Percentiles rank a stretch among this genome's conserved stretches.
Evolutionary conservation across 2,329 filamentous ascomycete species (phyloP).

Genomic region (Claviceps digitariae): DNA sequence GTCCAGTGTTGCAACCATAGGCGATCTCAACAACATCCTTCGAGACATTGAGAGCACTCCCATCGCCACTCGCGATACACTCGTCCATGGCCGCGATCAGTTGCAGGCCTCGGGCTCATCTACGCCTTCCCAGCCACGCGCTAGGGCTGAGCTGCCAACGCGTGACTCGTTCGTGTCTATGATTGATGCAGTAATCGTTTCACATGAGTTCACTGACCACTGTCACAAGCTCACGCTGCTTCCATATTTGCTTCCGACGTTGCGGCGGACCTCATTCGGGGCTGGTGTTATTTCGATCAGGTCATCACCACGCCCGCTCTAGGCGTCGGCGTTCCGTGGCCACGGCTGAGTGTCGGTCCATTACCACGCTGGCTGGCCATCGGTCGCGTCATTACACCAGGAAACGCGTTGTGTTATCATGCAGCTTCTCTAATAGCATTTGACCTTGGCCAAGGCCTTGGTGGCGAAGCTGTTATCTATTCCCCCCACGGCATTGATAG

Average conservation of each 20-base stretch:
- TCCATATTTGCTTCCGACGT: constrained; percentile 47
- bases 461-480: constrained; percentile 45
- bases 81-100: not conserved
- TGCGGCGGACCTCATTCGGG: constrained; percentile 40
- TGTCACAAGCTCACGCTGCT: constrained; percentile 42
- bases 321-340: constrained; percentile 11
- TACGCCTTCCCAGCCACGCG: constrained; percentile 5
- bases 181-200: constrained; percentile 46
- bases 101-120: not conserved
- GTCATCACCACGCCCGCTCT: constrained; percentile 39
- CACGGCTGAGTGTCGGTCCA: constrained; percentile 11
- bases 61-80: not conserved
- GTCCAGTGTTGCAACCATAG: constrained; percentile 39
- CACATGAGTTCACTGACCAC: constrained; percentile 57
- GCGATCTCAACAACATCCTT: constrained; percentile 39
- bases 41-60: constrained; percentile 28
- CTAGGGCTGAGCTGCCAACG: not conserved
- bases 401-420: constrained; percentile 47
- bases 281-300: constrained; percentile 45
- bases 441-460: constrained; percentile 8
- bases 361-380: constrained; percentile 51
- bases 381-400: constrained; percentile 37
- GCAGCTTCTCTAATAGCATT: constrained; percentile 48
- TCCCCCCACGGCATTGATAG: constrained; percentile 45
- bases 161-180: constrained; percentile 15